Evolutionary conservation across 139 green algal species (phyloP), one percentile per base, ranked within the genome.

Genomic region (Asterochloris erici): DNA sequence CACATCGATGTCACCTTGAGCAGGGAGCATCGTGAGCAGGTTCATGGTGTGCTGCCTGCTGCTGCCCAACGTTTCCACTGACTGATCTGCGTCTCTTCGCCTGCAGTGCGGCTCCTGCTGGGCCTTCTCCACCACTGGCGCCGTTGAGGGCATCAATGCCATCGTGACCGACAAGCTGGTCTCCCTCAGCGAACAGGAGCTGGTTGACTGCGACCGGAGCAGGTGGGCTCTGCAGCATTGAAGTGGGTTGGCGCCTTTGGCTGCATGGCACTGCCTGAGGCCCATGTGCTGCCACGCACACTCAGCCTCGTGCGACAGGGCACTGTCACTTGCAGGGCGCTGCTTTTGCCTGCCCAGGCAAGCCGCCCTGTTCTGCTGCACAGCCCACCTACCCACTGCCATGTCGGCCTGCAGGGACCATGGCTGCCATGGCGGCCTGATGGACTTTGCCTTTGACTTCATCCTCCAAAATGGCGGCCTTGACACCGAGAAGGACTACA

Each of bases 391-490:
- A 54, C 38, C 38, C 6, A 54, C 38, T 54, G 38, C 38, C 38
- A 54, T 54, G 38, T 6, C 38, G 4, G 6, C n/a, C 11, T 28
- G 14, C 27, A 63, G 54, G 63, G 83, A 88, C 73, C 60, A 81
- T 68, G 84, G 96, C 24, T 99, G 96, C 91, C 84, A 93, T 29
- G 96, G 96, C 23, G 96, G 96, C 60, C 92, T 98, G 23, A 98
- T 98, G 94, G 96, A 99, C 89, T 95, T 93, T 81, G 96, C 95
- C 1, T 98, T 97, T 81, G 73, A 94, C 14, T 98, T 91, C 82
- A 93, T 98, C 80, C 91, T 94, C 16, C 79, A 90, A 13, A 98
- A 98, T 85, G 91, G 92, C 21, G 95, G 96, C 77, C 88, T 99
- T 63, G 91, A 97, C 86, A 97, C 91, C 10, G 95, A 97, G 86